phyloP scores from a whole-genome alignment of 148 eudicot genomes.

The Rhododendron ferrugineum region DNA sequence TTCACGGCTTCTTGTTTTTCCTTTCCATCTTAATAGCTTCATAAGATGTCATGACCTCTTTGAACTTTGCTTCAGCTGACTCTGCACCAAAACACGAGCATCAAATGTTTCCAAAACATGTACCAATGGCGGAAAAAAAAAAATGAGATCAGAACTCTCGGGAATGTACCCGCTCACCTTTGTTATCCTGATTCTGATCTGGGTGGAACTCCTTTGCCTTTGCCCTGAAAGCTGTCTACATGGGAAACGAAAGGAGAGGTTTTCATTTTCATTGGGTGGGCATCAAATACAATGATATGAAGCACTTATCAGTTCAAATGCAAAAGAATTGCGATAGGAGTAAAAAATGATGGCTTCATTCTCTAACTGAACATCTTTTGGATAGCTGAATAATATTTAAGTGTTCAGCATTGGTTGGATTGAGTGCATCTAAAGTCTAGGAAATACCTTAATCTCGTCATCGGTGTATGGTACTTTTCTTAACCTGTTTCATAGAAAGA shows the following conservation, averaged over 20 bases:
- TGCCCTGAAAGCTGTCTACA: slow-evolving; percentile 87
- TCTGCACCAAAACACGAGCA: slow-evolving; percentile 45
- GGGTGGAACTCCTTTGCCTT: slow-evolving; percentile 95
- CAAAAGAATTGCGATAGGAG: background rate
- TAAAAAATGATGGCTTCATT: background rate
- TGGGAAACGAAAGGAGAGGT: background rate
- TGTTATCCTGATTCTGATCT: slow-evolving; percentile 88
- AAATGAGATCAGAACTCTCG: background rate
- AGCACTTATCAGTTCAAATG: background rate
- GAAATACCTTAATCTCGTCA: slow-evolving; percentile 81
- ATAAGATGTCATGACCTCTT: slow-evolving; percentile 79
- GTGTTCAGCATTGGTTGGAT: background rate
- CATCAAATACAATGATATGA: background rate
- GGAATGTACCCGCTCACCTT: slow-evolving; percentile 40
- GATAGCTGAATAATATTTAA: background rate
- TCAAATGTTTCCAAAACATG: background rate
- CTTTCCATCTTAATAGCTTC: slow-evolving; percentile 89
- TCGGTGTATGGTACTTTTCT: slow-evolving; percentile 78
- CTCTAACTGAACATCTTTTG: background rate
- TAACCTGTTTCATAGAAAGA: slow-evolving; percentile 40
- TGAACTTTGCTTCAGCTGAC: slow-evolving; percentile 86
- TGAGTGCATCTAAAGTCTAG: background rate
- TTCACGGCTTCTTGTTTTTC: slow-evolving; percentile 37
- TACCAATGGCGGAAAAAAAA: background rate
- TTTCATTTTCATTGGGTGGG: background rate